Base-by-base conservation (phyloP, 352 stramenopile species). In the Elongisporangium anandrum region DNA sequence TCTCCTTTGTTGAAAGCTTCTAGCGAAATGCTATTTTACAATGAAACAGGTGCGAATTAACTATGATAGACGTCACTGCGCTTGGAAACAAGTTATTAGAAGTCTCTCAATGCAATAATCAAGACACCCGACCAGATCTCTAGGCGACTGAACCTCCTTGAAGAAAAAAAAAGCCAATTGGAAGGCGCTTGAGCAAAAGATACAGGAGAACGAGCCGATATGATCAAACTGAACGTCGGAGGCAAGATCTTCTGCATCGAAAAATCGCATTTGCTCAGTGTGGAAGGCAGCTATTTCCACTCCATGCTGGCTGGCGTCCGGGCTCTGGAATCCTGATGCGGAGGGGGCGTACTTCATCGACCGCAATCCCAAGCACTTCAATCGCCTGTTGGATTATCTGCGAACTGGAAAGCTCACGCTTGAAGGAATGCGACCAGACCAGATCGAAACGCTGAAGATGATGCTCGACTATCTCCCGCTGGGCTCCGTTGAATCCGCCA, bases 221-320 rank as follows among this genome's bases (percentile, higher is more conserved):
- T 7, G n/a, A 56, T 65, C 49, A 60, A 61, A 20, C 52, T 65
- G 50, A 56, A 65, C 34, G 60, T 65, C 4, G 60, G 60, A 19
- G 60, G 60, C 10, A 45, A 49, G 13, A 59, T 65, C 54, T 65
- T 65, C 58, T 26, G 7, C 22, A 52, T 52, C 48, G 4, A 1
- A 1, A 26, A 26, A 8, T 12, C 48, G 1, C 19, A 26, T 13
- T 24, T 52, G 19, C 19, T 24, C 48, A 52, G 22, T 22, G 19
- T n/a, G 48, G 48, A 52, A 52, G 19, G 48, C 19, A 52, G 22
- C 23, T 66, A 66, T 19, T 66, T 66, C 22, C 60, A 66, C 21
- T 4, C 22, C 1, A 41, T 41, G 29, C 29, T 41, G 29, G 29
- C 29, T 41, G 29, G 29, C 29, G 13, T 41, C 29, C 2, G 29